Base-by-base conservation (phyloP, 805 yeast genomes). In the Barnettozyma vustinii region DNA sequence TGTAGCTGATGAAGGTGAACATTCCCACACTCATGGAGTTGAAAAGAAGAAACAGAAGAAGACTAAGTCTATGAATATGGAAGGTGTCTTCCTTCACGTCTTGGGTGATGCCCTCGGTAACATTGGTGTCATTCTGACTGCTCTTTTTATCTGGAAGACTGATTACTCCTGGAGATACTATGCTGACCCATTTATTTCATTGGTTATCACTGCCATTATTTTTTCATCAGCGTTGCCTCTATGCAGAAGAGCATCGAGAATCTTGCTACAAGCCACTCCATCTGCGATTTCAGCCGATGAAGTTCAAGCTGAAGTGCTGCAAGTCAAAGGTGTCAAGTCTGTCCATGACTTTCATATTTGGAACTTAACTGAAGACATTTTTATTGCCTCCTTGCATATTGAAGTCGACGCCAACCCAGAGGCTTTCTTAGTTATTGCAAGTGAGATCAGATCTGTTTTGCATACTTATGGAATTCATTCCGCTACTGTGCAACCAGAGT, bases 401-500 rank as follows among this genome's bases (percentile, higher is more conserved):
- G 87, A 89, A 59, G 75, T 94, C 40, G 74, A 77, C 46, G 68
- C 77, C 13, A 71, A 77, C 10, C 85, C 89, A n/a, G 79, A 76
- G 48, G 73, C 78, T 23, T 94, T 89, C 64, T 67, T 84, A 48
- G 66, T 69, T n/a, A 76, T 87, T 45, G 95, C 96, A 9, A 74
- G 81, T 44, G 77, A 79, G 49, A 92, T 92, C 46, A 80, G 94
- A 65, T 78, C 79, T 46, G 82, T 90, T 42, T 75, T 92, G 59
- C 96, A 88, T 59, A 81, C 76, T 25, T 84, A 83, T 62, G 96
- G 96, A 41, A 83, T 92, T 52, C 96, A 91, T 61, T 85, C 94
- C 35, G 96, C 92, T 18, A 92, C 99, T 1, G 91, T 94, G 45
- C 99, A 92, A 68, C 99, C 99, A 0, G 99, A 92, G 69, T 94